These are phyloP conservation scores for Daldinia bambusicola DNA, from an alignment of 495 filamentous ascomycete species.

Conservation along the genomic window DNA sequence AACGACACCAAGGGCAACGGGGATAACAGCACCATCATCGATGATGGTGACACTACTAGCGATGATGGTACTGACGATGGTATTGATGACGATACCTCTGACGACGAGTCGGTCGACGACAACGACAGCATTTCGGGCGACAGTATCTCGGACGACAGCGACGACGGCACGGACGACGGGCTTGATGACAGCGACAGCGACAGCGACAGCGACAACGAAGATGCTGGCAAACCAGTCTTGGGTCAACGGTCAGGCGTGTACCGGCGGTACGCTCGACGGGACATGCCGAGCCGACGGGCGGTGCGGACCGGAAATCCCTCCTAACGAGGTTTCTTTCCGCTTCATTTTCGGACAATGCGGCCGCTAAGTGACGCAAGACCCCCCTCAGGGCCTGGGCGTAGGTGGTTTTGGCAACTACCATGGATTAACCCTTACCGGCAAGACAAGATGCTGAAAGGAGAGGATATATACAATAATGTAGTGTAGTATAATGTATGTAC, in stretches of 20 bases:
- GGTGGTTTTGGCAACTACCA: no score
- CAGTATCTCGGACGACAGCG: no score
- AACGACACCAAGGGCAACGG: neutral
- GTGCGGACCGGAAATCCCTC: neutral
- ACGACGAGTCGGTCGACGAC: neutral
- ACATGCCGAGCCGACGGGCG: neutral
- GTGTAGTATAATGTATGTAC: slow-evolving; percentile 3
- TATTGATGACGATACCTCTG: neutral
- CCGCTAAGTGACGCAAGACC: neutral
- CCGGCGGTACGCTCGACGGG: neutral
- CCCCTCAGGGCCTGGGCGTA: no score
- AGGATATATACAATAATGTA: neutral
- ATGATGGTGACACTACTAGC: neutral
- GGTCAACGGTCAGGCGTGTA: neutral
- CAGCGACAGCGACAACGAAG: neutral
- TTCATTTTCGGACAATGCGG: neutral
- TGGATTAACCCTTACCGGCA: neutral
- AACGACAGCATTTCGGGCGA: neutral
- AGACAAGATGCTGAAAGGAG: neutral
- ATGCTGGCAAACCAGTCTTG: neutral
- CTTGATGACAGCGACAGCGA: neutral
- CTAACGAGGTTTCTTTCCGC: neutral
- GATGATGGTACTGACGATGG: neutral
- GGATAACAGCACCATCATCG: neutral
- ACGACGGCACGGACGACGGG: no score